phyloP scores from a whole-genome alignment of 2,329 filamentous ascomycete species.

The Fusarium marasasianum region DNA sequence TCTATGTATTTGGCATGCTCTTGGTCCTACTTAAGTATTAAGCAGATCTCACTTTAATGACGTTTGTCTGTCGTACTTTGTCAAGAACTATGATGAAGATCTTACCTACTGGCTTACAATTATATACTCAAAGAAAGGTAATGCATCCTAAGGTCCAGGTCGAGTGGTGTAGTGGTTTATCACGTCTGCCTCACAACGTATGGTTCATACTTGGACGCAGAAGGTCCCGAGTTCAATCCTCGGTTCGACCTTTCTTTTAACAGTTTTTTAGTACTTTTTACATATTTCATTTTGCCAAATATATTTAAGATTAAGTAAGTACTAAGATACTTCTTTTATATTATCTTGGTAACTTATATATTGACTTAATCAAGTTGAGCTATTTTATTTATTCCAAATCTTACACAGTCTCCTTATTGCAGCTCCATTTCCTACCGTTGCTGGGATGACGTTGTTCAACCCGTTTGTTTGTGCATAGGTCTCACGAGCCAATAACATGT shows the following conservation, averaged over 20 bases:
- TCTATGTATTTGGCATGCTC: too few relatives aligned
- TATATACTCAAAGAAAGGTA: rapidly evolving
- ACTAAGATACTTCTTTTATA: neutral
- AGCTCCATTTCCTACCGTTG: neutral
- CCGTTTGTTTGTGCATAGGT: constrained; percentile 30
- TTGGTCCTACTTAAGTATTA: too few relatives aligned
- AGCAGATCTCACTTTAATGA: too few relatives aligned
- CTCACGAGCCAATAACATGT: constrained; percentile 29
- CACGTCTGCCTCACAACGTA: neutral
- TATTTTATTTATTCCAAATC: neutral
- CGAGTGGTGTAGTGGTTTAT: constrained; percentile 17
- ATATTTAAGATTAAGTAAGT: neutral
- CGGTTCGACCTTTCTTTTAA: neutral
- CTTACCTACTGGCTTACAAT: too few relatives aligned
- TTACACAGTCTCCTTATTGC: neutral
- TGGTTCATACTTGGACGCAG: neutral
- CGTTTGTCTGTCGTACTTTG: neutral
- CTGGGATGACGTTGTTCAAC: constrained; percentile 27
- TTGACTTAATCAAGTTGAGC: neutral
- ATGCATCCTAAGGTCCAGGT: rapidly evolving
- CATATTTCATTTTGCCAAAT: too few relatives aligned
- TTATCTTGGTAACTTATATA: too few relatives aligned
- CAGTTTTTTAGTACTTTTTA: too few relatives aligned
- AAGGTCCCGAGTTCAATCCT: constrained; percentile 5
- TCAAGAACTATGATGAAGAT: neutral